These are phyloP conservation scores for Dictyostelium brefeldianum DNA, from an alignment of 78 protist species.

Conservation along the genomic window DNA sequence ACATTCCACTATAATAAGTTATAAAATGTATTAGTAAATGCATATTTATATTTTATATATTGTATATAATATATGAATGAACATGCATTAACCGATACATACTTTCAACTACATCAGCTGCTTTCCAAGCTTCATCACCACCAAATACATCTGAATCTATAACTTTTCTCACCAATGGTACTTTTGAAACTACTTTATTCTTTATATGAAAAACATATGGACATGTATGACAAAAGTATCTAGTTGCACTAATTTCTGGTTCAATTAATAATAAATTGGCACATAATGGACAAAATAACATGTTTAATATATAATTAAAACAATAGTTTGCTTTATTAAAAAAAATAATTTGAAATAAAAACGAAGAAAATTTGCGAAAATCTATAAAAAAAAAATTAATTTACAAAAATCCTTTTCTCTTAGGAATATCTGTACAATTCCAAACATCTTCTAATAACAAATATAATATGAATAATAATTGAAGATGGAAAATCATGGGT, in stretches of 20 bases:
- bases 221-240: slow-evolving; percentile 67
- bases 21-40: neutral
- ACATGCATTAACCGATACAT: no score
- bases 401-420: no score
- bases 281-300: slow-evolving; percentile 77
- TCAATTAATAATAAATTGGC: slow-evolving; percentile 67
- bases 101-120: slow-evolving; percentile 52
- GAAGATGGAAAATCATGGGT: no score
- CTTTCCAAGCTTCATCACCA: slow-evolving; percentile 78
- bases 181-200: slow-evolving; percentile 58
- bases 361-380: no score
- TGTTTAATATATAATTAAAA: no score
- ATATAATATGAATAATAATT: no score
- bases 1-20: slow-evolving; percentile 19
- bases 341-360: no score
- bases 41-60: neutral
- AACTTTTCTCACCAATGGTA: slow-evolving; percentile 31
- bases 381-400: no score
- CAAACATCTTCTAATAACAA: no score
- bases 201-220: slow-evolving; percentile 49
- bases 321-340: no score
- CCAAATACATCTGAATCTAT: slow-evolving; percentile 75
- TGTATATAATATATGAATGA: neutral
- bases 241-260: neutral
- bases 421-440: no score